phyloP scores from a whole-genome alignment of 2,329 filamentous ascomycete species.

The Paracorniculantispora psalliotae region DNA sequence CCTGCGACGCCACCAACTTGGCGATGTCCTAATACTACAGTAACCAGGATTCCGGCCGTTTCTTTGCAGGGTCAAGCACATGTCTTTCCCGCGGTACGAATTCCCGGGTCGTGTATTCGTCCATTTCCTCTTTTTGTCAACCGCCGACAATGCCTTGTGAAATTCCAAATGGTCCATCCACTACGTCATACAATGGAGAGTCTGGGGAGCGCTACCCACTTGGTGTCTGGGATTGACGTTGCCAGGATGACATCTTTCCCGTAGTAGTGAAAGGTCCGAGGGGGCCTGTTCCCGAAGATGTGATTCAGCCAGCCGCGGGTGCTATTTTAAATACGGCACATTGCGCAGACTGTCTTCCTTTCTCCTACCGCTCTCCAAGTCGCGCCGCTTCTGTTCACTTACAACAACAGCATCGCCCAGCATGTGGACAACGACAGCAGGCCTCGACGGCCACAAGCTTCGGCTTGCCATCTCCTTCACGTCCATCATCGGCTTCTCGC shows the following conservation, averaged over 20 bases:
- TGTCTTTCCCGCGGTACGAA: no score
- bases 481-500: constrained; percentile 58
- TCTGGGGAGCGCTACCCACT: background rate
- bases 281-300: background rate
- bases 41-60: no score
- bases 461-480: constrained; percentile 56
- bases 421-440: constrained; percentile 51
- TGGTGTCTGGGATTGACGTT: background rate
- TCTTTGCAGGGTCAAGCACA: no score
- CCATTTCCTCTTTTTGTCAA: background rate
- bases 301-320: background rate
- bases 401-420: constrained; percentile 10
- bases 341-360: background rate
- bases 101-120: no score
- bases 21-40: background rate
- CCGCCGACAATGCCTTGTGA: background rate
- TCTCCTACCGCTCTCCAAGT: background rate
- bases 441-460: constrained; percentile 53
- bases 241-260: background rate
- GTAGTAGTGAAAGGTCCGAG: constrained; percentile 1
- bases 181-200: constrained; percentile 11
- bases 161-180: background rate
- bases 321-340: background rate
- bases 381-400: background rate
- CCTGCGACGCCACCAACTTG: background rate